phyloP scores from a whole-genome alignment of 2,329 filamentous ascomycete genomes.

The Neoarthrinium moseri region DNA sequence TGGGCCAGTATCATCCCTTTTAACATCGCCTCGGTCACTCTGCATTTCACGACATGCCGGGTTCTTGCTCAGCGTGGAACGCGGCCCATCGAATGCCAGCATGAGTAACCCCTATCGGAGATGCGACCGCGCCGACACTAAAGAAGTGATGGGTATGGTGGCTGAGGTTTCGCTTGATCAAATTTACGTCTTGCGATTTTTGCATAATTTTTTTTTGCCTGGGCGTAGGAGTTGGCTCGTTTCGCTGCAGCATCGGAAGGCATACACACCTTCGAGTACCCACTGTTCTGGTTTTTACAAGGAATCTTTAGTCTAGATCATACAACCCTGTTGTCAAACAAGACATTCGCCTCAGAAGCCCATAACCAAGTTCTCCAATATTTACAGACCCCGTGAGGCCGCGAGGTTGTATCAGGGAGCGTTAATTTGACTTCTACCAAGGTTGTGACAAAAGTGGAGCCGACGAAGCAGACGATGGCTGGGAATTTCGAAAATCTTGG shows the following conservation, averaged over 20 bases:
- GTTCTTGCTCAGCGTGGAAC: constrained; percentile 11
- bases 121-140: too few species aligned
- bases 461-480: too few species aligned
- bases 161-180: neutral
- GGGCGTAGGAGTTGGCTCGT: constrained; percentile 13
- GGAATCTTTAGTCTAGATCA: constrained; percentile 10
- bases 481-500: too few species aligned
- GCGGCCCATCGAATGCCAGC: constrained; percentile 1
- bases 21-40: too few species aligned
- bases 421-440: too few species aligned
- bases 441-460: too few species aligned
- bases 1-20: too few species aligned
- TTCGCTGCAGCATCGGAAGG: constrained; percentile 7
- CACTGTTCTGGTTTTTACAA: constrained; percentile 8
- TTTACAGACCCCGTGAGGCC: neutral
- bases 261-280: constrained; percentile 2
- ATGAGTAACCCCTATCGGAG: too few species aligned
- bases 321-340: constrained; percentile 1
- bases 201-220: constrained; percentile 7
- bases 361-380: too few species aligned
- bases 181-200: constrained; percentile 4
- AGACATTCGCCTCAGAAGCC: neutral
- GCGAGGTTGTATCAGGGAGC: too few species aligned
- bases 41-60: constrained; percentile 14
- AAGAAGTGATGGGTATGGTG: too few species aligned